Conservation (phyloP, 1,284 basidiomycete species). For the Laetiporus sulphureus region DNA sequence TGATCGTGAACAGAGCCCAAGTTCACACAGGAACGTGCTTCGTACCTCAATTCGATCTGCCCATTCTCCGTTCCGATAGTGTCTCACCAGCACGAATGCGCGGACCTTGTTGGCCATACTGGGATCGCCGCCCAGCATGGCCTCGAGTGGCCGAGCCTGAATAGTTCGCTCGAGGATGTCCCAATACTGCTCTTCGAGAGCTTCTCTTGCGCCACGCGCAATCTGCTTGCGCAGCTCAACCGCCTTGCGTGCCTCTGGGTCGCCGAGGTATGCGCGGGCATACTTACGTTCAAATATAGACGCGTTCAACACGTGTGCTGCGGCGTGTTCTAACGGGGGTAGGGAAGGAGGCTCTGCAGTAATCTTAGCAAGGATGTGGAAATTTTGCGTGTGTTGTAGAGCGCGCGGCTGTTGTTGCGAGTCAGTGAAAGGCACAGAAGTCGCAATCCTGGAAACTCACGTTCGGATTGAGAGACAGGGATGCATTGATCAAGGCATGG, state of each 20-base stretch:
- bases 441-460: slow-evolving; percentile 30
- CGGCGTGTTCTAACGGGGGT: slow-evolving; percentile 67
- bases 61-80: slow-evolving; percentile 81
- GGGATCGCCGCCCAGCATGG: slow-evolving; percentile 88
- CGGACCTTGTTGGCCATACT: slow-evolving; percentile 86
- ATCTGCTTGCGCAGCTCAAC: slow-evolving; percentile 60
- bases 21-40: background rate
- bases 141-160: slow-evolving; percentile 80
- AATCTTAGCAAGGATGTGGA: slow-evolving; percentile 68
- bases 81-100: slow-evolving; percentile 77
- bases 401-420: slow-evolving; percentile 33
- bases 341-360: slow-evolving; percentile 60
- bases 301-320: slow-evolving; percentile 72
- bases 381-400: slow-evolving; percentile 60
- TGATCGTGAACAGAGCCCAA: background rate
- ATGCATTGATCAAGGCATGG: slow-evolving; percentile 61
- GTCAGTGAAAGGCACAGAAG: background rate
- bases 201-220: slow-evolving; percentile 64
- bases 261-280: slow-evolving; percentile 65
- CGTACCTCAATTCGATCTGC: slow-evolving; percentile 78
- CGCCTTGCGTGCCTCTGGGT: slow-evolving; percentile 62
- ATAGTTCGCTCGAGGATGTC: slow-evolving; percentile 81
- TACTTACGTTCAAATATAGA: slow-evolving; percentile 68
- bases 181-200: slow-evolving; percentile 83
- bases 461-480: slow-evolving; percentile 47